Evolutionary conservation across 768 basidiomycete genomes (phyloP).

Genomic region (Hericium rajendrae): DNA sequence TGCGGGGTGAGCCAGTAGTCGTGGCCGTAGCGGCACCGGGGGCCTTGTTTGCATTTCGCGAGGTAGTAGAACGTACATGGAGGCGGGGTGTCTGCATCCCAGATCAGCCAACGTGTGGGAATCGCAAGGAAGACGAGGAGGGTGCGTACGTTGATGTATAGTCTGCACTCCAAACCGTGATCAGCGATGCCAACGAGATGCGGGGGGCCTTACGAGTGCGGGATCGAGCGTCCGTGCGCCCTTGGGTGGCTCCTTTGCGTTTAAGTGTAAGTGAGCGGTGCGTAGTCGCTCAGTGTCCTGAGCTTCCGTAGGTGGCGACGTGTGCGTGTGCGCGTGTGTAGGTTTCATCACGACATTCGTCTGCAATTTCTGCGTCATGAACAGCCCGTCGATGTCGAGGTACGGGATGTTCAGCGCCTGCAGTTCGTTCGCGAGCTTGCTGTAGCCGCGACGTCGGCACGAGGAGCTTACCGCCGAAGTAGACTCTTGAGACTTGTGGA

Average conservation of each 20-base stretch:
- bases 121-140: not conserved
- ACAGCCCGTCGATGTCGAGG: constrained; percentile 26
- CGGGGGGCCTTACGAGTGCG: constrained; percentile 1
- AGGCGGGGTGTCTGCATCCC: constrained; percentile 23
- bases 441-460: constrained; percentile 22
- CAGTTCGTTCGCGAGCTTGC: constrained; percentile 27
- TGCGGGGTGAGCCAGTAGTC: constrained; percentile 22
- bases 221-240: not conserved
- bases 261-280: no score
- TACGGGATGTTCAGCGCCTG: constrained; percentile 21
- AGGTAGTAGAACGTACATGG: constrained; percentile 31
- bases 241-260: not conserved
- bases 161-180: not conserved
- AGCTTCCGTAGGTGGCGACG: no score
- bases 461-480: constrained; percentile 26
- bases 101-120: not conserved
- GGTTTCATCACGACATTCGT: constrained; percentile 6
- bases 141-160: not conserved
- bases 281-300: no score
- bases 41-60: constrained; percentile 21
- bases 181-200: not conserved
- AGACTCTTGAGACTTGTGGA: constrained; percentile 29
- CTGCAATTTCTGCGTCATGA: constrained; percentile 24
- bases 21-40: constrained; percentile 26
- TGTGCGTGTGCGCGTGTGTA: not conserved